Conservation (phyloP, 257 asterid species). For the Plectranthus barbatus region DNA sequence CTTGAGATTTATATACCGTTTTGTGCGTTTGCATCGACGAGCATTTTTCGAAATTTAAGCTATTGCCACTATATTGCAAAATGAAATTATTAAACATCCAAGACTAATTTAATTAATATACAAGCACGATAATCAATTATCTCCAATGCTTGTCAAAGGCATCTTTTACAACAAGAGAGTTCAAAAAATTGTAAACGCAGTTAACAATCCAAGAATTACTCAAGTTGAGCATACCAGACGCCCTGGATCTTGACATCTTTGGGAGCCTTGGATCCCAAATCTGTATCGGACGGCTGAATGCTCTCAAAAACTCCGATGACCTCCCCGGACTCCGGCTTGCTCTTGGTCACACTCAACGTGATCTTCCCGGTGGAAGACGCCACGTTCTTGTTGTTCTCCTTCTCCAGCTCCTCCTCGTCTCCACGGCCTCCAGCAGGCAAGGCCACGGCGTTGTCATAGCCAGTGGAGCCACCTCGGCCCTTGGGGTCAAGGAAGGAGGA, state of each 20-base stretch:
- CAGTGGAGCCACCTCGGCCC: conserved; percentile 98
- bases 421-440: conserved; percentile 99
- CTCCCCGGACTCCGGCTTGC: conserved; percentile 93
- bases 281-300: conserved; percentile 95
- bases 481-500: conserved; percentile 99
- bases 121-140: not conserved
- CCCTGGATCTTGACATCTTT: no score
- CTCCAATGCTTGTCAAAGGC: not conserved
- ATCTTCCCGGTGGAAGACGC: conserved; percentile 67
- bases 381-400: conserved; percentile 66
- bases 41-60: no score
- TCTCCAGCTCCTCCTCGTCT: conserved; percentile 98
- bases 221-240: conserved; percentile 97
- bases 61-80: no score
- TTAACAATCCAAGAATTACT: conserved; percentile 4
- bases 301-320: conserved; percentile 95
- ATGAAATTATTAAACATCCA: not conserved
- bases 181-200: no score
- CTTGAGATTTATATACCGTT: no score
- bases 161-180: no score
- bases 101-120: no score
- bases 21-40: no score
- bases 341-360: no score
- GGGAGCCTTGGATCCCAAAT: no score
- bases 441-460: conserved; percentile 95